Percentiles rank a stretch among this genome's conserved stretches.
phyloP scores from a whole-genome alignment of 495 filamentous ascomycete species.

The Aspergillus panamensis region DNA sequence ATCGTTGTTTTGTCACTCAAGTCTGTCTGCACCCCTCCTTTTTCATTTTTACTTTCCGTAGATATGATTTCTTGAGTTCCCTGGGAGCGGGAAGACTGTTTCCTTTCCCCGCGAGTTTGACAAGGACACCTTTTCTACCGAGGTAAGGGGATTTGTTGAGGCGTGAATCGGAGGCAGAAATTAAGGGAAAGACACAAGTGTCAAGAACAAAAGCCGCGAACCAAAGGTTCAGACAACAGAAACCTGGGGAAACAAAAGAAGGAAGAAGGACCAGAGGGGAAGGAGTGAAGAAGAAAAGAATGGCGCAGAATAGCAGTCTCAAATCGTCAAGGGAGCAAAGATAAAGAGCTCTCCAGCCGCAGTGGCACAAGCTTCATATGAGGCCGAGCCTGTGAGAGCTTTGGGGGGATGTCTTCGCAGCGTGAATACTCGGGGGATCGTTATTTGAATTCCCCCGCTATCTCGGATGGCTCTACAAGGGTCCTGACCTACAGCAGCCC shows the following conservation, averaged over 20 bases:
- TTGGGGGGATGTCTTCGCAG: background rate
- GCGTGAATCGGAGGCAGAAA: background rate
- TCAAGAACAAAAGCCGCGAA: background rate
- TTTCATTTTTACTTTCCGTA: slow-evolving; percentile 18
- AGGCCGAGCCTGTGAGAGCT: background rate
- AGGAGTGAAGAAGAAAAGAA: background rate
- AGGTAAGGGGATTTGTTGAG: slow-evolving; percentile 4
- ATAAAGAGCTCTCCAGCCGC: background rate
- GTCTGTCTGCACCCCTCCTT: background rate
- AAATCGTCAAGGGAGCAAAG: background rate
- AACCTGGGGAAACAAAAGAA: background rate
- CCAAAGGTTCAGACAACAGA: background rate
- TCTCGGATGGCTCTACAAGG: background rate
- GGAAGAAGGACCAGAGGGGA: background rate
- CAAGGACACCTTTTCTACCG: background rate
- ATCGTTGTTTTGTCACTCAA: background rate
- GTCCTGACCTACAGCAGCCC: background rate
- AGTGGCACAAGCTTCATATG: slow-evolving; percentile 1
- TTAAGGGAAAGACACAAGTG: background rate
- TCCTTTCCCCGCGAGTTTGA: slow-evolving; percentile 2
- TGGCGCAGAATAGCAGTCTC: background rate
- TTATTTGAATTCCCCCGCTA: background rate
- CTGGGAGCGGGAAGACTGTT: slow-evolving; percentile 4
- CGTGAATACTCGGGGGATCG: background rate
- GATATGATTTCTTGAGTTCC: slow-evolving; percentile 15